A percentile compares a stretch with the other conserved stretches of the same genome.
phyloP scores from a whole-genome alignment of 2,329 filamentous ascomycete species.

The Trichoderma oligosporum region DNA sequence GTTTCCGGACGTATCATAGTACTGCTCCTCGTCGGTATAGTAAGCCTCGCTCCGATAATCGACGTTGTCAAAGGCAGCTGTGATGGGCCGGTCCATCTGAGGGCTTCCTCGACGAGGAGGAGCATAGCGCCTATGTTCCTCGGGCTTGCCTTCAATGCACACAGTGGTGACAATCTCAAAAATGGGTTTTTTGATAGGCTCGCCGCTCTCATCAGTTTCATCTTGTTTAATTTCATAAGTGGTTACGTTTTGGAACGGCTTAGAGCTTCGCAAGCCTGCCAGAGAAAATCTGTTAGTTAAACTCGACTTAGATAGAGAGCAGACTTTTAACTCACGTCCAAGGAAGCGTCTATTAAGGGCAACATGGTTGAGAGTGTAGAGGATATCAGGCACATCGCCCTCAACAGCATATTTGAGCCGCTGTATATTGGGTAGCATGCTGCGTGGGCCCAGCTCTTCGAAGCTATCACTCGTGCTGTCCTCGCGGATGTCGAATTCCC shows the following conservation, averaged over 20 bases:
- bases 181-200: conserved; percentile 31
- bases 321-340: conserved; percentile 32
- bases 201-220: conserved; percentile 21
- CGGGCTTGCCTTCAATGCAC: conserved; percentile 24
- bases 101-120: conserved; percentile 17
- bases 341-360: conserved; percentile 33
- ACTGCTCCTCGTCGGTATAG: conserved; percentile 26
- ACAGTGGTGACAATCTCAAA: conserved; percentile 44
- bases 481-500: not conserved
- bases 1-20: conserved; percentile 25
- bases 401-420: conserved; percentile 22
- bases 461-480: conserved; percentile 8
- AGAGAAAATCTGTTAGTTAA: conserved; percentile 19
- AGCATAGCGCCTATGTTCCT: not conserved
- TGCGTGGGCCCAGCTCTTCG: conserved; percentile 14
- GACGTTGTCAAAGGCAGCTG: conserved; percentile 27
- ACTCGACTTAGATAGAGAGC: not conserved
- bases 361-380: conserved; percentile 42
- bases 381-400: conserved; percentile 40
- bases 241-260: conserved; percentile 37
- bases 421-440: conserved; percentile 8
- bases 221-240: conserved; percentile 28
- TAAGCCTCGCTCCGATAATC: conserved; percentile 29
- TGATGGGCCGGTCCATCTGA: conserved; percentile 30
- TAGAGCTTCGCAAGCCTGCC: conserved; percentile 37